Evolutionary conservation across 768 basidiomycete species (phyloP).

Genomic region (Phlebiopsis flavidoalba): DNA sequence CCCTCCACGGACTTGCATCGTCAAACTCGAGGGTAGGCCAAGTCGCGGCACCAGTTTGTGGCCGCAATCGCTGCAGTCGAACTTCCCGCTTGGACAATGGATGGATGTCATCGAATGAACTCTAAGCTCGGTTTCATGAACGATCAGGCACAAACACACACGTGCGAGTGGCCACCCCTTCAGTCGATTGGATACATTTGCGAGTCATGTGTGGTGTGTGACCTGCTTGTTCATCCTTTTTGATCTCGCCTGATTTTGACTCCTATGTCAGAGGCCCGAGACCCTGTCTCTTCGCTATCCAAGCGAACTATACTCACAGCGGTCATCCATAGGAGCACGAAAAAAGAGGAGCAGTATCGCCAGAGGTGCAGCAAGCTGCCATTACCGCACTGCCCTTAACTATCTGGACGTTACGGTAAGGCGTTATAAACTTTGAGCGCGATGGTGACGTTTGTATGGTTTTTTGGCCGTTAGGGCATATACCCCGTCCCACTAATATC

Average conservation of each 20-base stretch:
- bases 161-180: conserved; percentile 79
- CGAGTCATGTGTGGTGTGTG: conserved; percentile 88
- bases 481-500: neutral
- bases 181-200: conserved; percentile 98
- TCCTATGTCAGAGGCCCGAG: conserved; percentile 75
- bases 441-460: conserved; percentile 70
- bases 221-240: neutral
- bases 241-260: conserved; percentile 9
- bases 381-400: conserved; percentile 89
- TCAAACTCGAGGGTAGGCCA: conserved; percentile 66
- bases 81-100: conserved; percentile 85
- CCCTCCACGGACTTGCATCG: conserved; percentile 79
- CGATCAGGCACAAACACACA: conserved; percentile 62
- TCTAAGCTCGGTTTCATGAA: conserved; percentile 85
- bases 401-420: conserved; percentile 95
- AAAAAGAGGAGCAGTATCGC: conserved; percentile 90
- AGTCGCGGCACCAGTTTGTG: conserved; percentile 90
- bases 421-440: conserved; percentile 97
- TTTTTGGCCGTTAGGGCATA: neutral
- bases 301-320: conserved; percentile 99
- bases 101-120: conserved; percentile 84
- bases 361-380: conserved; percentile 90
- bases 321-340: conserved; percentile 94
- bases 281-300: conserved; percentile 79
- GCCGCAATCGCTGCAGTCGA: conserved; percentile 93